Evolutionary conservation across 306 rosid species (phyloP), one percentile per base, ranked within the genome.

Genomic region (Leucaena leucocephala): DNA sequence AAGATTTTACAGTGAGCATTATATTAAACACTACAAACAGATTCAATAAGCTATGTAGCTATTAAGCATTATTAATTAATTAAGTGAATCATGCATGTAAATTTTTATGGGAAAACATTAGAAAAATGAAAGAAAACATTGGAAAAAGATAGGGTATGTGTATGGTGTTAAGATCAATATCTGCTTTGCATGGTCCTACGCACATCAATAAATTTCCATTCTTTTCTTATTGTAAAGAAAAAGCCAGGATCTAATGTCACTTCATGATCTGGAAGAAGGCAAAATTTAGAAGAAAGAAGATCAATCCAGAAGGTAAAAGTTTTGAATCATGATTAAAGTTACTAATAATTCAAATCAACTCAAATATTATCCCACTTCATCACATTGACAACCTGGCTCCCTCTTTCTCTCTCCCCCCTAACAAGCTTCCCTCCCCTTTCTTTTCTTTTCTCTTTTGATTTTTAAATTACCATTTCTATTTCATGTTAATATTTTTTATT

Each of bases 191-290:
- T 78, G 88, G 89, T 73, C 94, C 91, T 64, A 64, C 85, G 88
- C 91, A 16, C 40, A 81, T 76, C 72, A 78, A 86, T 54, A 49
- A 81, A 85, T 42, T 78, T 85, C 44, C 55, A 43, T 74, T 64
- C 77, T 82, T 81, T 89, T 74, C 61, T 69, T 27, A 27, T 27
- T 74, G 68, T 72, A 84, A 86, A 78, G 86, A 46, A 74, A 90
- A 89, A 87, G 92, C 61, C 86, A 92, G 87, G 92, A 90, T 90
- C 95, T 87, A 90, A 84, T 82, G 90, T 90, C 93, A 89, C 84
- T 87, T 89, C 97, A 87, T 84, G 68, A 63, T 71, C 68, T 68
- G 76, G 63, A 70, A 68, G 75, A 52, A 77, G 80, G 78, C 69
- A 82, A 46, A 77, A 42, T 62, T 79, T 77, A 69, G 62, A 62